These are phyloP conservation scores for Rhynchosporium secalis DNA, from an alignment of 2,329 filamentous ascomycete species.

Conservation along the genomic window DNA sequence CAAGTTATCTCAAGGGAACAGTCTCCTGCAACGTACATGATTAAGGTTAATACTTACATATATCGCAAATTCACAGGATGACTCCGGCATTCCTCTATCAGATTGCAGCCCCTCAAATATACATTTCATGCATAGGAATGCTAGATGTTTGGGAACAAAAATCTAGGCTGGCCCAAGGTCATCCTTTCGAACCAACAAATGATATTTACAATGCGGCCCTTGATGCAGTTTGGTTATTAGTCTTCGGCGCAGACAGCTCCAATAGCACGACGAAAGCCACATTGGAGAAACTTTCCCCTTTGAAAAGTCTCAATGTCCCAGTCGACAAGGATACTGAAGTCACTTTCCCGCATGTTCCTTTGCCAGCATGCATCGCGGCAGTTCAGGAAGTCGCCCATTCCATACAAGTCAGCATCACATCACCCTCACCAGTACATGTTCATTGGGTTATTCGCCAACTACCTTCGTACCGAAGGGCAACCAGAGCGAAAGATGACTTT, in stretches of 20 bases:
- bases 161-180: conserved; percentile 20
- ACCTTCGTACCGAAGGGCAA: conserved; percentile 8
- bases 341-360: background rate
- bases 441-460: conserved; percentile 14
- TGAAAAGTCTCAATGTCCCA: background rate
- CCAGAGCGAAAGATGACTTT: conserved; percentile 13
- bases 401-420: conserved; percentile 12
- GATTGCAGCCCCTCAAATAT: conserved; percentile 37
- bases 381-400: conserved; percentile 7
- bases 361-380: conserved; percentile 5
- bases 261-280: conserved; percentile 10
- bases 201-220: conserved; percentile 21
- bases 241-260: conserved; percentile 16
- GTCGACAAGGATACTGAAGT: conserved; percentile 9
- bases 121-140: conserved; percentile 31
- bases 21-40: too few relatives aligned
- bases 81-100: conserved; percentile 37
- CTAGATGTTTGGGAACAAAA: conserved; percentile 39
- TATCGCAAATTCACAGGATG: conserved; percentile 25
- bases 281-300: background rate
- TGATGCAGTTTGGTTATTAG: conserved; percentile 19
- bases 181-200: conserved; percentile 18
- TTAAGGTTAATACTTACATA: too few relatives aligned
- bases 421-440: conserved; percentile 4
- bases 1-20: too few relatives aligned